These are phyloP conservation scores for Arthroderma sp. DNA, from an alignment of 2,329 filamentous ascomycete genomes.

Conservation along the genomic window DNA sequence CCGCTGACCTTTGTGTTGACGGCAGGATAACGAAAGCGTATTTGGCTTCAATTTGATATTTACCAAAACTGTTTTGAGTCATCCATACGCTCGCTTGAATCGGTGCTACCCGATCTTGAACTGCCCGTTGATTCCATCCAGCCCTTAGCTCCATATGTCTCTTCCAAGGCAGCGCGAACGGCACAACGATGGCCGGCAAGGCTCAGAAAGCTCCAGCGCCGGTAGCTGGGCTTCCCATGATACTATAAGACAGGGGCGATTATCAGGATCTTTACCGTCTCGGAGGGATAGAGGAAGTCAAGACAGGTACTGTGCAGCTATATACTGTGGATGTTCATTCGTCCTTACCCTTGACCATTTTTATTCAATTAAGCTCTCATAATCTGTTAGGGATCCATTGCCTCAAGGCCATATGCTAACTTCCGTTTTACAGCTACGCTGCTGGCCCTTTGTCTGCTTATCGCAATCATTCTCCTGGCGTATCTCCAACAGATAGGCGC, in stretches of 20 bases:
- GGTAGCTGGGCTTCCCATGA: conserved; percentile 28
- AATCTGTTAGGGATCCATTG: no score
- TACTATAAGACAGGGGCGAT: conserved; percentile 19
- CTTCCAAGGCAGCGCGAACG: conserved; percentile 15
- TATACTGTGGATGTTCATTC: background rate
- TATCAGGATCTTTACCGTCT: background rate
- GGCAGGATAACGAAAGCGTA: no score
- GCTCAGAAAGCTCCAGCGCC: conserved; percentile 28
- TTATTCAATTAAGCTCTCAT: background rate
- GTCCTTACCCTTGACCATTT: background rate
- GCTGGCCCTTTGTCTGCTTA: conserved; percentile 12
- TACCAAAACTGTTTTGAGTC: no score
- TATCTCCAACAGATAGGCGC: conserved; percentile 26
- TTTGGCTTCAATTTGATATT: no score
- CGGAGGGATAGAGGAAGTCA: background rate
- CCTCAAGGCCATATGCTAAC: no score
- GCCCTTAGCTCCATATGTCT: background rate
- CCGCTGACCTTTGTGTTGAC: no score
- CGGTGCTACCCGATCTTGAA: no score
- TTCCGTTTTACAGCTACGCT: no score
- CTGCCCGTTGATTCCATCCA: background rate
- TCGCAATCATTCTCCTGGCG: conserved; percentile 23
- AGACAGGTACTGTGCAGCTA: background rate
- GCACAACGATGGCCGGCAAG: conserved; percentile 24
- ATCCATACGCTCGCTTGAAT: no score